Base-by-base conservation (phyloP, 129 eudicot genomes). In the Pulicaria dysenterica region DNA sequence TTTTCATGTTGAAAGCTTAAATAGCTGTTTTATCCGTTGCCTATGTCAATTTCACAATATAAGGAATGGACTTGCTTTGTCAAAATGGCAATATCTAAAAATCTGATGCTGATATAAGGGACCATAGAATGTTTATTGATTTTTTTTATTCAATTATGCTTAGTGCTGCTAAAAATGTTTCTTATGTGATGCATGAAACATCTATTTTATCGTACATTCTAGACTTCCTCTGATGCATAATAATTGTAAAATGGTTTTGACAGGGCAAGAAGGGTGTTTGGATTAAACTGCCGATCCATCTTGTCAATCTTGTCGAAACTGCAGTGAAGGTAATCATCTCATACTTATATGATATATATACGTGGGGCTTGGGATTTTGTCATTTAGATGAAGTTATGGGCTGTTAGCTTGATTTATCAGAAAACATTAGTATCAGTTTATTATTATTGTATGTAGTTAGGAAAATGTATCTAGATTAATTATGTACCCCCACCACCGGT, bases 261-360 rank as follows among this genome's bases (percentile, higher is more conserved):
- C 84, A 91, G 96, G 89, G 91, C 5, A 91, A 91, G 89, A 91
- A 75, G 81, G 97, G 97, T 40, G 83, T 88, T 37, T 88, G 97
- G 97, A 81, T 91, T 50, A 88, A 91, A 78, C 36, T 91, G 45
- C 91, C 97, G 15, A 88, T 86, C 56, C 64, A 38, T 44, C 85
- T 86, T 56, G 90, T 51, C 62, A 71, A 83, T 78, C 96, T 91
- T 68, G 83, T 88, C 57, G 93, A 91, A 80, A 53, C 73, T 66
- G 88, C 84, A 40, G 92, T 88, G 58, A 80, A 91, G 97, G 97
- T 88, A 85, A 50, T 6, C 37, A 14, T 39, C 3, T 31, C 37
- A 51, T 16, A 51, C 38, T 24, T 24, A 24, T 24, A 24, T 2
- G 31, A 24, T 24, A 24, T 24, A 24, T 24, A 24, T 24, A 24